Base-by-base conservation (phyloP, 1,284 basidiomycete species). In the Athelia sp. region DNA sequence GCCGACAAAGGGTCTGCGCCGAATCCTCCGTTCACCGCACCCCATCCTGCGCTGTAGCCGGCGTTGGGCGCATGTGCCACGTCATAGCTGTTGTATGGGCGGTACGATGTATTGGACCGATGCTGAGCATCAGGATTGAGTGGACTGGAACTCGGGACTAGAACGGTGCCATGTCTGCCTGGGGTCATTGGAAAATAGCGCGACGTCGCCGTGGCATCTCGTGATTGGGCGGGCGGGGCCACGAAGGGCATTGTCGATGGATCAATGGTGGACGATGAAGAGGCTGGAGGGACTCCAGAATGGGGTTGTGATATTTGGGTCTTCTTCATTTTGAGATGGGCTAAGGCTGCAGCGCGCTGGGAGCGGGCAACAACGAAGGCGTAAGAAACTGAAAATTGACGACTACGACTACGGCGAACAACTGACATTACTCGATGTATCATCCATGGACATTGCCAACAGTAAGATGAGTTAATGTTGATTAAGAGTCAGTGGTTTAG, bases 101-200 rank as follows among this genome's bases (percentile, higher is more conserved):
- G 60, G 54, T 71, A 66, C 17, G 70, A 57, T 13, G 63, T 64
- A 63, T 78, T 68, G 34, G 67, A 47, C 11, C 61, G 66, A 55
- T 62, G 57, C 44, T 63, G 49, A 13, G 59, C 57, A 46, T 82
- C 76, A 38, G 71, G 62, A 26, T 59, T 57, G 24, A 75, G 58
- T 43, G 86, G 84, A 58, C 85, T 89, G 49, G 88, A 90, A 66
- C 75, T 84, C 29, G 87, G 87, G 23, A 87, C 85, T 47, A 90
- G 79, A 47, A 90, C 66, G 47, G 69, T 78, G 61, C 78, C 79
- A 36, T 70, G 58, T 32, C 70, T 64, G 43, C 70, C 54, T 21
- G 67, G 56, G 45, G 62, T 50, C 48, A 54, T 50, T 1, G 66
- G 57, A 56, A 75, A 75, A 64, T 66, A 78, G 54, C 70, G 72